Conservation (phyloP, 176 grass and related monocot genomes). For the Carex myosuroides region DNA sequence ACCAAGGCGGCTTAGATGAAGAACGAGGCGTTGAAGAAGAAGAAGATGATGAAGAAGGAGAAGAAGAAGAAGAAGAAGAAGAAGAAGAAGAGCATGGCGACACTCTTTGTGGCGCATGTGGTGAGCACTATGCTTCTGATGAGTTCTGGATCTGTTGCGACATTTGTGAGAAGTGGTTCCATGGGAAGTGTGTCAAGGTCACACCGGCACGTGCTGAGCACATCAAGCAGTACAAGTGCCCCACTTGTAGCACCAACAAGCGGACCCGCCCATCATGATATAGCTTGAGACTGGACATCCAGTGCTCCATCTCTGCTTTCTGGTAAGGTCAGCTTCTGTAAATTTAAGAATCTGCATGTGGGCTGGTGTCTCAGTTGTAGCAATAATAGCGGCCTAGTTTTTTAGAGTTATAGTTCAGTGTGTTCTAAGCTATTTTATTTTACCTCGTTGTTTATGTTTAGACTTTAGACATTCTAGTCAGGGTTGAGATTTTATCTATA, state of each 20-base stretch:
- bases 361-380: background rate
- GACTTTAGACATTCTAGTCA: background rate
- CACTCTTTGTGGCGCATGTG: slow-evolving; percentile 72
- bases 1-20: slow-evolving; percentile 18
- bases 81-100: slow-evolving; percentile 71
- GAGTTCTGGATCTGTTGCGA: slow-evolving; percentile 99
- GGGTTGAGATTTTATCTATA: background rate
- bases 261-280: slow-evolving; percentile 48
- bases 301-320: background rate
- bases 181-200: slow-evolving; percentile 94
- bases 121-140: slow-evolving; percentile 72
- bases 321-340: slow-evolving; percentile 2
- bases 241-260: slow-evolving; percentile 67
- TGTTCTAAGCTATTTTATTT: slow-evolving; percentile 6
- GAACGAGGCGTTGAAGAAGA: slow-evolving; percentile 40
- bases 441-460: background rate
- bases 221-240: slow-evolving; percentile 99
- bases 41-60: slow-evolving; percentile 13
- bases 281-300: background rate
- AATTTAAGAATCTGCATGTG: background rate
- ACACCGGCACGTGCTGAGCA: slow-evolving; percentile 90
- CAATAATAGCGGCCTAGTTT: background rate
- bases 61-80: slow-evolving; percentile 17
- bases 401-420: background rate
- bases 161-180: slow-evolving; percentile 97